Evolutionary conservation across 2,329 filamentous ascomycete species (phyloP).

Genomic region (Aspergillus fructus): DNA sequence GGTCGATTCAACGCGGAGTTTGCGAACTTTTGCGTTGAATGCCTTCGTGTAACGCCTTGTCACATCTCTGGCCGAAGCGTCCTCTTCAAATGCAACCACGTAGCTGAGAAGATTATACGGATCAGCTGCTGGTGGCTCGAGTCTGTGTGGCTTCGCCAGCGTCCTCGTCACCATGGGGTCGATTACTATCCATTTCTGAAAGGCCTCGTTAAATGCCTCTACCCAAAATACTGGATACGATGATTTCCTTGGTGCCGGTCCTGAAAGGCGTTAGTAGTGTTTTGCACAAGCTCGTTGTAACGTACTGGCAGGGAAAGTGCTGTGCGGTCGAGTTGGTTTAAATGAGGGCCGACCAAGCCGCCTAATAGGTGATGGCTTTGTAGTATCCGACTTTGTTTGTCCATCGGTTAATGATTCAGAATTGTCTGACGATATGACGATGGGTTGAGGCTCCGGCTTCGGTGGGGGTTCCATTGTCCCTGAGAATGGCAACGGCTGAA

Average conservation of each 20-base stretch:
- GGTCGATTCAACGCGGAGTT: slow-evolving; percentile 71
- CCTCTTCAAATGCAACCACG: slow-evolving; percentile 79
- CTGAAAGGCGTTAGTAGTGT: slow-evolving; percentile 21
- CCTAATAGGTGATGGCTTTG: slow-evolving; percentile 21
- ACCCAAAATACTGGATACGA: slow-evolving; percentile 89
- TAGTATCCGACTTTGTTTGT: slow-evolving; percentile 12
- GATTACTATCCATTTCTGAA: slow-evolving; percentile 88
- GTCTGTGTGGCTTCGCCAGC: slow-evolving; percentile 69
- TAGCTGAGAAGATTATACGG: slow-evolving; percentile 76
- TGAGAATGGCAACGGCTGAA: slow-evolving; percentile 76
- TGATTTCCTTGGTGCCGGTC: slow-evolving; percentile 59
- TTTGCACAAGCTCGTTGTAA: neutral
- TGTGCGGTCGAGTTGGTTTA: slow-evolving; percentile 20
- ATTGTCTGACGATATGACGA: slow-evolving; percentile 38
- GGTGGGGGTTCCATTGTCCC: slow-evolving; percentile 46
- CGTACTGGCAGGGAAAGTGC: slow-evolving; percentile 22
- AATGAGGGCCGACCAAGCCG: slow-evolving; percentile 41
- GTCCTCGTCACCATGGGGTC: slow-evolving; percentile 81
- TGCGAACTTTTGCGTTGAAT: slow-evolving; percentile 87
- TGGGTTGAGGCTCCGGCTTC: slow-evolving; percentile 39
- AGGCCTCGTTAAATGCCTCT: slow-evolving; percentile 79
- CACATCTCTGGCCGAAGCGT: slow-evolving; percentile 77
- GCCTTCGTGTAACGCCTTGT: slow-evolving; percentile 84
- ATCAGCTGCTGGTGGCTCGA: slow-evolving; percentile 83
- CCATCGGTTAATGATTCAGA: slow-evolving; percentile 32